A percentile compares a stretch with the other conserved stretches of the same genome.
phyloP scores from a whole-genome alignment of 768 basidiomycete genomes.

The Botryobasidium botryosum region DNA sequence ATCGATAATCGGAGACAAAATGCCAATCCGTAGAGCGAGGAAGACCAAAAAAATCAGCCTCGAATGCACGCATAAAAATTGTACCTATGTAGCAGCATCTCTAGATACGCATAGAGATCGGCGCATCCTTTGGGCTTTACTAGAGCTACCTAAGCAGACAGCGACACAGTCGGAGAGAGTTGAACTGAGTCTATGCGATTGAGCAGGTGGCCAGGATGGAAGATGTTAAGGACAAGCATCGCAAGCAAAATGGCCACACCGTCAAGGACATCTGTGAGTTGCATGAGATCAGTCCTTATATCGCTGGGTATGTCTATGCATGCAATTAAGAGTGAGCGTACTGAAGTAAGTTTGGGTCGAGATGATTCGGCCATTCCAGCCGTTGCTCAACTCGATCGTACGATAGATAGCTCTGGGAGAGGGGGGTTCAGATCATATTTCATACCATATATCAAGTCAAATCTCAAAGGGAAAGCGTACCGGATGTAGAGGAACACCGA shows the following conservation, averaged over 20 bases:
- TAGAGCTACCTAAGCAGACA: too few species aligned
- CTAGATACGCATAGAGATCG: too few species aligned
- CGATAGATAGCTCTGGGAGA: conserved; percentile 20
- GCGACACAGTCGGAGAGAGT: too few species aligned
- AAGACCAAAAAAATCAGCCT: too few species aligned
- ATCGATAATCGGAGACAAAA: too few species aligned
- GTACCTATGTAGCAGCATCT: too few species aligned
- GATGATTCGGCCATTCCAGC: conserved; percentile 19
- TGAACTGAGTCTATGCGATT: too few species aligned
- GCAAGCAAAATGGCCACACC: conserved; percentile 9
- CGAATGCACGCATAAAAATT: too few species aligned
- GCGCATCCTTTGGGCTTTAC: too few species aligned
- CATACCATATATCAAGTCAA: not conserved
- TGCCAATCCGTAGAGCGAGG: too few species aligned
- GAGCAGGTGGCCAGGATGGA: conserved; percentile 6
- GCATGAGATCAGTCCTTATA: not conserved
- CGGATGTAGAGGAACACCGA: conserved; percentile 20
- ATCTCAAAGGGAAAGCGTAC: conserved; percentile 9
- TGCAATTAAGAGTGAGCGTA: not conserved
- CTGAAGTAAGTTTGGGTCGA: conserved; percentile 13
- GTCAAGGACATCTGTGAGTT: conserved; percentile 6
- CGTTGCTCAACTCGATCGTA: conserved; percentile 16
- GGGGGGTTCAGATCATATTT: too few species aligned
- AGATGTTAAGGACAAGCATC: conserved; percentile 8
- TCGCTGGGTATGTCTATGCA: not conserved